These are phyloP conservation scores for Penicillium sp. DNA, from an alignment of 2,329 filamentous ascomycete genomes.

Conservation along the genomic window DNA sequence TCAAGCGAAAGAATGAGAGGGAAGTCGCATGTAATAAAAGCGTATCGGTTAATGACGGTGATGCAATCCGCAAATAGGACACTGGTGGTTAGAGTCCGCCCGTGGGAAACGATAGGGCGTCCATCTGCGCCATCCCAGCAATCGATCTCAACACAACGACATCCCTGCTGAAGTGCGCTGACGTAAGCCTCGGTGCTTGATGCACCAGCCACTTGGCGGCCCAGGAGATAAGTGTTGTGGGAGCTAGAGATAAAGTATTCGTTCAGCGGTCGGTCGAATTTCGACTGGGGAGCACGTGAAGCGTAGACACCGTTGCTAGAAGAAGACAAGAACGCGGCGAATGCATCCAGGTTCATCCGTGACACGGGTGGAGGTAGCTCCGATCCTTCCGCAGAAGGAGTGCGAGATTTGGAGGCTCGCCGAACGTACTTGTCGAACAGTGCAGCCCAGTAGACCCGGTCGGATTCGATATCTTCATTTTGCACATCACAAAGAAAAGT, in stretches of 20 bases:
- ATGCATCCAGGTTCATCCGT: conserved; percentile 73
- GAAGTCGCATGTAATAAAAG: conserved; percentile 81
- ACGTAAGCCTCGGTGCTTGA: conserved; percentile 97
- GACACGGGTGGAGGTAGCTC: conserved; percentile 44
- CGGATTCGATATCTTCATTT: conserved; percentile 68
- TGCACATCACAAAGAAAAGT: conserved; percentile 72
- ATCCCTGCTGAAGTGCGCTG: conserved; percentile 78
- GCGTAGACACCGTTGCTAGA: conserved; percentile 67
- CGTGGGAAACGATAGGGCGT: conserved; percentile 85
- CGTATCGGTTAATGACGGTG: conserved; percentile 89
- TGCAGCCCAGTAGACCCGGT: conserved; percentile 65
- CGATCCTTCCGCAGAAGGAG: conserved; percentile 39
- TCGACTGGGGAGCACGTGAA: conserved; percentile 59
- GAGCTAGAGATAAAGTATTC: conserved; percentile 99
- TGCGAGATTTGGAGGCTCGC: conserved; percentile 52
- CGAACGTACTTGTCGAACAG: conserved; percentile 70
- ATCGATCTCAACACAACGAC: conserved; percentile 94
- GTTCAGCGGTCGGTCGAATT: conserved; percentile 79
- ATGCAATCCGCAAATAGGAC: conserved; percentile 91
- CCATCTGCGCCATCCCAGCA: conserved; percentile 94
- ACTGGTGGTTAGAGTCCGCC: conserved; percentile 80
- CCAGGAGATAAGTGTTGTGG: conserved; percentile 95
- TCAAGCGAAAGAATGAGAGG: conserved; percentile 94
- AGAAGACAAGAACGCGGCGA: conserved; percentile 75
- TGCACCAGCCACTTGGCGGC: conserved; percentile 81